Base-by-base conservation (phyloP, 148 eudicot genomes). In the Fagopyrum esculentum region DNA sequence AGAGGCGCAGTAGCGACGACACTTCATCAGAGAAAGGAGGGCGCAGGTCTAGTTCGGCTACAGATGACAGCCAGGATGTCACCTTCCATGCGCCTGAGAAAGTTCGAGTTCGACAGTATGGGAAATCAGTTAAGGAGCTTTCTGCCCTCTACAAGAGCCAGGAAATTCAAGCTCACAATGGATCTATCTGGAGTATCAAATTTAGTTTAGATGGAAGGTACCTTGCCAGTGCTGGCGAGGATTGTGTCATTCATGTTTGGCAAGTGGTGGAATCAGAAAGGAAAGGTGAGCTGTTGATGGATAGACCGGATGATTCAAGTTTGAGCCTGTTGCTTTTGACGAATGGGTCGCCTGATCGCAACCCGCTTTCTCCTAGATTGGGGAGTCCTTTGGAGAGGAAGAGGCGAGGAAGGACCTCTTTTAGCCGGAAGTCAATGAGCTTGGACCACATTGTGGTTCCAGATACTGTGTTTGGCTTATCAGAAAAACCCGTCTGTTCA, bases 151-250 rank as follows among this genome's bases (percentile, higher is more conserved):
- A 85, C 77, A 90, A 88, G 85, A 94, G 86, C 84, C 98, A 91
- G 76, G 98, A 90, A 75, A 86, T 94, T 75, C 89, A 86, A 81
- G 98, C 96, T 16, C 98, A 94, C 76, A 92, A 78, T 60, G 98
- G 98, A 13, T 91, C 97, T 9, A 92, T 94, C 45, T 94, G 98
- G 98, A 86, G 88, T 51, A 89, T 90, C 71, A 88, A 94, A 79
- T 94, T 94, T 77, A 92, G 96, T 71, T 86, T 92, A 83, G 93
- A 94, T 83, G 98, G 98, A 52, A 91, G 82, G 77, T 92, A 88
- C 82, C 88, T 94, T 69, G 98, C 98, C 1, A 94, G 89, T 85
- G 98, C 98, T 6, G 98, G 98, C 1, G 98, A 94, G 88, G 98
- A 94, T 83, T 81, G 93, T 76, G 85, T 94, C 73, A 94, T 94